These are phyloP conservation scores for Ochromonas danica DNA, from an alignment of 108 stramenopile genomes.

Conservation along the genomic window DNA sequence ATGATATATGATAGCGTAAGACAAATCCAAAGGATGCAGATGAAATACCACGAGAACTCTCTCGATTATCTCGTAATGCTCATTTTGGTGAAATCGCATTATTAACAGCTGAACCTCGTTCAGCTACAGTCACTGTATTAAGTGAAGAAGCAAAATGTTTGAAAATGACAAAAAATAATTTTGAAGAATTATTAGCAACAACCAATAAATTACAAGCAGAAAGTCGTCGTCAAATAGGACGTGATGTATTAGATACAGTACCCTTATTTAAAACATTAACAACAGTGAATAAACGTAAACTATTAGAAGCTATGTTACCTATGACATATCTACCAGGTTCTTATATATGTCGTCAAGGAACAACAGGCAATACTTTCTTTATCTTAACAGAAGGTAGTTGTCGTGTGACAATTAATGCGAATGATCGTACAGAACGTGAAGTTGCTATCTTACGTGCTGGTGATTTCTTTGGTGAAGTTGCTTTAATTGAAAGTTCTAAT, in stretches of 20 bases:
- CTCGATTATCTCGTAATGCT: conserved; percentile 2
- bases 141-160: conserved; percentile 10
- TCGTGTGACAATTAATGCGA: conserved; percentile 8
- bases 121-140: conserved; percentile 30
- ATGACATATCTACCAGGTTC: conserved; percentile 6
- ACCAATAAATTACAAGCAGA: neutral
- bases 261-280: conserved; percentile 8
- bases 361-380: conserved; percentile 33
- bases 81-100: conserved; percentile 27
- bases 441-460: conserved; percentile 7
- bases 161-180: conserved; percentile 21
- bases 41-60: conserved; percentile 6
- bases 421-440: conserved; percentile 11
- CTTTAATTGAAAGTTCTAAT: conserved; percentile 32
- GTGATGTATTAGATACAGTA: conserved; percentile 1
- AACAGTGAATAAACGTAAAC: neutral
- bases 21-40: conserved; percentile 12
- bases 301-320: conserved; percentile 26
- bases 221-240: conserved; percentile 1
- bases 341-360: conserved; percentile 32
- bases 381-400: conserved; percentile 31
- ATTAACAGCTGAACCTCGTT: conserved; percentile 22
- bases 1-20: conserved; percentile 10
- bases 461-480: conserved; percentile 37
- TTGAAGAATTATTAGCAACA: neutral